These are phyloP conservation scores for Sclerotinia trifoliorum DNA, from an alignment of 2,329 filamentous ascomycete genomes.

Conservation along the genomic window DNA sequence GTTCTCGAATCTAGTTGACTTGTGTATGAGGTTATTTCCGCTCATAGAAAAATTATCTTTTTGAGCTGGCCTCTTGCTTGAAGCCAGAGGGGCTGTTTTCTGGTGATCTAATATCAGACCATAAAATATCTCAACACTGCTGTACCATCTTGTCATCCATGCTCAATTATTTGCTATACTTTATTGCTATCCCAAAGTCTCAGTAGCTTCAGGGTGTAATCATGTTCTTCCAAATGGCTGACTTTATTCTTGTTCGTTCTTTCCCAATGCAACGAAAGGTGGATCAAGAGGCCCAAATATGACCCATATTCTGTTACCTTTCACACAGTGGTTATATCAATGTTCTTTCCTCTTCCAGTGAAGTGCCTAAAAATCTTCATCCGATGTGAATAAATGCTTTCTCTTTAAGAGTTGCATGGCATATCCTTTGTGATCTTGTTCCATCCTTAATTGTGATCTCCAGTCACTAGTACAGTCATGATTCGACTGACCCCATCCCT, in stretches of 20 bases:
- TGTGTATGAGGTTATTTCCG: no score
- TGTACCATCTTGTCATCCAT: background rate
- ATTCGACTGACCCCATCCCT: slow-evolving; percentile 34
- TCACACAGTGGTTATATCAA: background rate
- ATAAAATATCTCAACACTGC: background rate
- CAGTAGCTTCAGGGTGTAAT: background rate
- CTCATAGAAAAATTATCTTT: no score
- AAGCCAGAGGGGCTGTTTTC: no score
- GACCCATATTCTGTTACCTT: background rate
- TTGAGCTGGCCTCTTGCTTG: no score
- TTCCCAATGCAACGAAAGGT: background rate
- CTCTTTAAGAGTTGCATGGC: background rate
- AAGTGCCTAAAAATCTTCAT: background rate
- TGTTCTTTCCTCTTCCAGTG: slow-evolving; percentile 7
- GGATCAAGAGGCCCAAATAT: background rate
- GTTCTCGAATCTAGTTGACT: no score
- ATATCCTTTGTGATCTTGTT: background rate
- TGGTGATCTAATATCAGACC: no score
- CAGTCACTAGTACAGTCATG: slow-evolving; percentile 27
- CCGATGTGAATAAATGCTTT: background rate
- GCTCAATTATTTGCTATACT: no score
- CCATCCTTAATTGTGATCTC: background rate
- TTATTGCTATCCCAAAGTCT: background rate
- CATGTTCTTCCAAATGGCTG: background rate
- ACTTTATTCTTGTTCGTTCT: background rate